Evolutionary conservation across 176 grass and related monocot genomes (phyloP).

Genomic region (Chloris gayana): DNA sequence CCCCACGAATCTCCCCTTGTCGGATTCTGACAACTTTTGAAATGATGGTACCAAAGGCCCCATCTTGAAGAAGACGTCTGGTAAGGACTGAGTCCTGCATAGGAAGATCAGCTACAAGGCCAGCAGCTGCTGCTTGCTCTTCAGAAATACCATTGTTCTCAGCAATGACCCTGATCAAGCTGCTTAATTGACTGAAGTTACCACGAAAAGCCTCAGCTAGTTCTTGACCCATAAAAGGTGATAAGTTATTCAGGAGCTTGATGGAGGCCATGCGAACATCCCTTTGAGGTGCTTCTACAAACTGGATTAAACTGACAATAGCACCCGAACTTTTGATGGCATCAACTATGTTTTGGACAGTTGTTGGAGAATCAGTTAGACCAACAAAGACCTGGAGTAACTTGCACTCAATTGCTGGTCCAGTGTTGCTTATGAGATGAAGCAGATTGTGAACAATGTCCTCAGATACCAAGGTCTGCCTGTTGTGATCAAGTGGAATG

Average conservation of each 20-base stretch:
- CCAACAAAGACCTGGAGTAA: constrained; percentile 96
- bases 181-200: constrained; percentile 79
- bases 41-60: constrained; percentile 65
- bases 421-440: constrained; percentile 98
- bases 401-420: constrained; percentile 97
- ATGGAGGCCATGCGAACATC: constrained; percentile 90
- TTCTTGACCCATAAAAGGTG: constrained; percentile 85
- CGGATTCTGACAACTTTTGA: constrained; percentile 69
- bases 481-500: constrained; percentile 69
- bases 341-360: constrained; percentile 76
- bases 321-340: constrained; percentile 95
- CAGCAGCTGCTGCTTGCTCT: constrained; percentile 91
- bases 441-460: constrained; percentile 97
- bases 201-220: constrained; percentile 80
- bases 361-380: constrained; percentile 75
- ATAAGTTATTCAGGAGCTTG: constrained; percentile 84
- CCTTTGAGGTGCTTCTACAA: constrained; percentile 95
- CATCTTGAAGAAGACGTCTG: constrained; percentile 81
- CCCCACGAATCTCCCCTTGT: constrained; percentile 79
- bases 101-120: constrained; percentile 81
- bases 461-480: constrained; percentile 85
- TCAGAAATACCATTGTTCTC: constrained; percentile 90
- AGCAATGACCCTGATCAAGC: constrained; percentile 75
- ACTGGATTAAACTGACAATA: constrained; percentile 92
- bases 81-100: constrained; percentile 71